Evolutionary conservation across 331 rosid genomes (phyloP).

Genomic region (Quercus tomentella): DNA sequence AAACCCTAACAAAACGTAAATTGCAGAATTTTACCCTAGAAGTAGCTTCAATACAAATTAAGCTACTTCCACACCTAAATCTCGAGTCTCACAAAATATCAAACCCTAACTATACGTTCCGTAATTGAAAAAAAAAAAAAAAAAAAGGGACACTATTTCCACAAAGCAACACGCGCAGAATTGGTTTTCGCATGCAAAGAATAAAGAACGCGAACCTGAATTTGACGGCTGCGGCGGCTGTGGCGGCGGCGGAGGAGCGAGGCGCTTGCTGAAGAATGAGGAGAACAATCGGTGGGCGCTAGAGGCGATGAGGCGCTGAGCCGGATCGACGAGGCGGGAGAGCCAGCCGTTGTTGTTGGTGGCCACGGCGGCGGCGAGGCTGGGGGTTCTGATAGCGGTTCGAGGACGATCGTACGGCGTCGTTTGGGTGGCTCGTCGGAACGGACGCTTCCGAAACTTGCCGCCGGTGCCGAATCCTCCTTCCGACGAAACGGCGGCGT

Average conservation of each 20-base stretch:
- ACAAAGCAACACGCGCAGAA: neutral
- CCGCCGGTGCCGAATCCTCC: constrained; percentile 66
- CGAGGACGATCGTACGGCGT: constrained; percentile 91
- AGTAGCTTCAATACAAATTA: neutral
- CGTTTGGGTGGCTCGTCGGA: constrained; percentile 45
- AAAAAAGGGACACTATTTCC: neutral
- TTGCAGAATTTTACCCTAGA: neutral
- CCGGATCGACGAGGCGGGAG: constrained; percentile 85
- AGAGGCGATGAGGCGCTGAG: constrained; percentile 62
- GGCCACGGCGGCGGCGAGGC: neutral
- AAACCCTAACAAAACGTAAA: no score
- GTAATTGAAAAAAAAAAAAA: neutral
- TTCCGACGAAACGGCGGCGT: constrained; percentile 35
- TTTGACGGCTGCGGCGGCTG: constrained; percentile 17
- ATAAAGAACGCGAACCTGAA: constrained; percentile 30
- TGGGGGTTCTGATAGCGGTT: constrained; percentile 44
- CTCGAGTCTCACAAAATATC: neutral
- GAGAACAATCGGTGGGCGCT: constrained; percentile 71
- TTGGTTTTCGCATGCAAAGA: neutral
- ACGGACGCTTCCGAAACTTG: constrained; percentile 70
- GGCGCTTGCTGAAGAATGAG: constrained; percentile 72
- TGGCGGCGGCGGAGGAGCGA: constrained; percentile 35
- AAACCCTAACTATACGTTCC: constrained; percentile 13
- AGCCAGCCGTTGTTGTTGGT: constrained; percentile 59
- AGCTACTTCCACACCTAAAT: neutral